Base-by-base conservation (phyloP, 2,329 filamentous ascomycete genomes). In the Fonsecaea pugnacius region DNA sequence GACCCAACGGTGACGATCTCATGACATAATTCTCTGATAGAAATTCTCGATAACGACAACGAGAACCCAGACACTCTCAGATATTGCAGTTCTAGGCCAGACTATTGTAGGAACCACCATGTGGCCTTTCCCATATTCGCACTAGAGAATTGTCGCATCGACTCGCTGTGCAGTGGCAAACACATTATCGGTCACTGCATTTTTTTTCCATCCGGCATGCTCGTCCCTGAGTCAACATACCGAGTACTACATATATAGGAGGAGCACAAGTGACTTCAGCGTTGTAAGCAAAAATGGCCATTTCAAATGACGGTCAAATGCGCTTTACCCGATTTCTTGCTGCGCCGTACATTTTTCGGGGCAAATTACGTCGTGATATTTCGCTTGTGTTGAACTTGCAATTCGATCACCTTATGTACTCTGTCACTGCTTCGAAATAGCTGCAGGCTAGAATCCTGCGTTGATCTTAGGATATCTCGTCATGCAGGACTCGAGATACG, bases 81-180 rank as follows among this genome's bases (percentile, higher is more conserved):
- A 18, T 24, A 48, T 24, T 24, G 18, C 12, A 24, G 21, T 30
- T 6, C 6, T 4, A 6, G 6, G 27, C 6, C 10, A 12, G 3
- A 2, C 43, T 24, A 48, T 14, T 24, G 18, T 24, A 24, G 43
- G 21, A 48, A 81, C 82, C 60, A 81, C 79, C 0, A 76, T 82
- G 66, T 71, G 81, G 35, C 76, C 80, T 24, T 78, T 75, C 10
- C 7, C 36, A 40, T 76, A 48, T 75, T 75, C 43, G 75, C 75
- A 4, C 72, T 70, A 2, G 71, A 73, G 63, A 4, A 75, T 77
- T 77, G 75, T 78, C 76, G 50, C 63, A 75, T 36, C 70, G 70
- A 6, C 59, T 78, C 32, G 73, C 72, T 7, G 71, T 74, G 35
- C 70, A 74, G 57, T 78, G 76, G 77, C 75, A 1, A 72, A 72